A percentile compares a stretch with the other conserved stretches of the same genome.
These are phyloP conservation scores for Capillidium heterosporum DNA, from an alignment of 371 early-diverging fungal genomes.

Conservation along the genomic window DNA sequence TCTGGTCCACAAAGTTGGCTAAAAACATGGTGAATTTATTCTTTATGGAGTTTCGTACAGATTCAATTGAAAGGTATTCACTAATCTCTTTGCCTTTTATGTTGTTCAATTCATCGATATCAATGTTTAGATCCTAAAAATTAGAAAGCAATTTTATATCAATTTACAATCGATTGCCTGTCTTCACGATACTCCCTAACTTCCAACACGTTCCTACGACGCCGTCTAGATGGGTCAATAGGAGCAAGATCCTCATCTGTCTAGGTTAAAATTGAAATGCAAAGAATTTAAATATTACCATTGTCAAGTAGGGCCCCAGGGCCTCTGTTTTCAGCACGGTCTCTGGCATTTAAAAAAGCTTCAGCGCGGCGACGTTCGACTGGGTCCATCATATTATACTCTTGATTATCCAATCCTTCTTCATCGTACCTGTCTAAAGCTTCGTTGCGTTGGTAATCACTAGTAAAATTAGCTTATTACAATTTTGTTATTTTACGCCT, in stretches of 20 bases:
- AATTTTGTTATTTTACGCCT: constrained; percentile 21
- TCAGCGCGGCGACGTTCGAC: constrained; percentile 58
- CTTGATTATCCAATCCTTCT: constrained; percentile 52
- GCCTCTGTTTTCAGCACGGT: constrained; percentile 24
- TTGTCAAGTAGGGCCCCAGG: constrained; percentile 1
- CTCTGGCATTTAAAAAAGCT: constrained; percentile 58
- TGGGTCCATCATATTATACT: constrained; percentile 48
- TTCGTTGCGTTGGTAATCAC: constrained; percentile 61
- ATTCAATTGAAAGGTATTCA: constrained; percentile 63
- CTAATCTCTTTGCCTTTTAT: constrained; percentile 19
- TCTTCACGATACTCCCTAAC: not conserved
- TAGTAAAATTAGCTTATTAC: constrained; percentile 14
- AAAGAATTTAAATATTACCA: not conserved
- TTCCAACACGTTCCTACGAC: not conserved
- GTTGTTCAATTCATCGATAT: constrained; percentile 3
- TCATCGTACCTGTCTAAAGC: constrained; percentile 62
- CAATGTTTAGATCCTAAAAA: not conserved
- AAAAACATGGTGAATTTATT: constrained; percentile 79
- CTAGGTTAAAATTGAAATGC: not conserved
- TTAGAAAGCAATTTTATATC: not conserved
- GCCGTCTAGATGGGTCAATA: not conserved
- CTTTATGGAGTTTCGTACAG: constrained; percentile 58
- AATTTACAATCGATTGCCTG: not conserved
- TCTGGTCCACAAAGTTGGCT: constrained; percentile 49
- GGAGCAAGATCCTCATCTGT: not conserved